Percentiles rank a stretch among this genome's conserved stretches.
phyloP scores from a whole-genome alignment of 1,139 yeast genomes.

The Sugiyamaella castrensis region DNA sequence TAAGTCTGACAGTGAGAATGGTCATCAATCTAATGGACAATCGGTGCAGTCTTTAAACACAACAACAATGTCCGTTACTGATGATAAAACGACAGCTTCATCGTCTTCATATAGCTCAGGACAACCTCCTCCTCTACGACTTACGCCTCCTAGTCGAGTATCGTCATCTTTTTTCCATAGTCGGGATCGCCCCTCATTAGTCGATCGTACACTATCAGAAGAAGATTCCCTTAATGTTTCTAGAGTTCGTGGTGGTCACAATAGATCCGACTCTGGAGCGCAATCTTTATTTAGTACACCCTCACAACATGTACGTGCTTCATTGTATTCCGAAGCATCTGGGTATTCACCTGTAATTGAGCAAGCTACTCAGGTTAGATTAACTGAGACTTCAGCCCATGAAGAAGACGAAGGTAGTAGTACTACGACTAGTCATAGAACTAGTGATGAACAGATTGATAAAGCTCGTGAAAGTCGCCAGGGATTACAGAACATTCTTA shows the following conservation, averaged over 20 bases:
- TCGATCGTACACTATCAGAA: no score
- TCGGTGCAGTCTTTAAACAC: no score
- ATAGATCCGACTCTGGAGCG: no score
- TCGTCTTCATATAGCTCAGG: neutral
- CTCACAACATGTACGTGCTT: constrained; percentile 17
- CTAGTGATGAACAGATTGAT: constrained; percentile 16
- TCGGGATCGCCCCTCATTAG: neutral
- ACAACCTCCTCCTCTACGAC: neutral
- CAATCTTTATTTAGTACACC: neutral
- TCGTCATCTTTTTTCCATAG: constrained; percentile 8
- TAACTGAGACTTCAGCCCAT: constrained; percentile 13
- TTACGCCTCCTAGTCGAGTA: neutral
- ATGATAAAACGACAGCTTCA: no score
- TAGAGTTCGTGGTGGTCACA: no score
- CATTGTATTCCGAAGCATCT: constrained; percentile 22
- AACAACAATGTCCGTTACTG: no score
- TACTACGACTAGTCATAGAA: neutral
- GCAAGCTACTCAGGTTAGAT: constrained; percentile 26
- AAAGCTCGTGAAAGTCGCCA: constrained; percentile 27
- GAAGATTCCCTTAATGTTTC: no score
- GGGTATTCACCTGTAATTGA: constrained; percentile 31
- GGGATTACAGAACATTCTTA: constrained; percentile 25
- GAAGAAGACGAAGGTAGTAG: constrained; percentile 1
- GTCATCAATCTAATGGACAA: no score
- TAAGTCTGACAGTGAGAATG: no score